A percentile compares a stretch with the other conserved stretches of the same genome.
Evolutionary conservation across 768 basidiomycete species (phyloP).

Genomic region (Glaciozyma antarctica): DNA sequence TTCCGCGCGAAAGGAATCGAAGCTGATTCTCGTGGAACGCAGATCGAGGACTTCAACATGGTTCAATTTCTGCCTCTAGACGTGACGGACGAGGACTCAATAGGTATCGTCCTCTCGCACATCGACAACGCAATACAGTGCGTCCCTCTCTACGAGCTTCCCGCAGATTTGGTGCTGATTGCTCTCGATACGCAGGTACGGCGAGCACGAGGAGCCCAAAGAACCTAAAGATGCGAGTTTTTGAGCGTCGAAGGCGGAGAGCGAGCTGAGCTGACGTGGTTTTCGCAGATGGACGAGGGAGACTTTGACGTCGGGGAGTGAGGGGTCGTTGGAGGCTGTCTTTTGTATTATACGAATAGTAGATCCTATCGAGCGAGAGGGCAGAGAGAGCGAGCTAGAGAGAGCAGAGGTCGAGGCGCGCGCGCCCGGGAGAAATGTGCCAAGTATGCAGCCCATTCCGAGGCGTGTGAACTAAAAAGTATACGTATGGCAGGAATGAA

Average conservation of each 20-base stretch:
- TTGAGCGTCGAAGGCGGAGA: neutral
- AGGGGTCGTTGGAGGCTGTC: neutral
- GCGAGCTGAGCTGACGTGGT: no score
- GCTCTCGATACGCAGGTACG: slow-evolving; percentile 3
- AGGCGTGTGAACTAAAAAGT: no score
- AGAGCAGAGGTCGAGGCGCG: no score
- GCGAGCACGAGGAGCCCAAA: slow-evolving; percentile 74
- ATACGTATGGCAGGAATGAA: no score
- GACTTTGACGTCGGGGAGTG: slow-evolving; percentile 10
- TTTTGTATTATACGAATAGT: neutral
- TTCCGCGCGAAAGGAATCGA: neutral
- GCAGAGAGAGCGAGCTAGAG: no score
- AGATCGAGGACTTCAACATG: slow-evolving; percentile 98
- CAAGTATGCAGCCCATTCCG: no score
- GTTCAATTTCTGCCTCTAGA: slow-evolving; percentile 95
- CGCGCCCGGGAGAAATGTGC: no score
- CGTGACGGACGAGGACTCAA: slow-evolving; percentile 75
- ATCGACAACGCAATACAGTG: slow-evolving; percentile 99
- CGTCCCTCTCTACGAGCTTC: slow-evolving; percentile 37
- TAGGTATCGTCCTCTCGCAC: slow-evolving; percentile 83
- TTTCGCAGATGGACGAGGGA: slow-evolving; percentile 4
- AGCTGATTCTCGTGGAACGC: neutral
- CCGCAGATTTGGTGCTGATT: neutral
- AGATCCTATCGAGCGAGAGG: no score
- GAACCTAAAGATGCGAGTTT: slow-evolving; percentile 37